Evolutionary conservation across 140 eudicot species (phyloP).

Genomic region (Bidens hawaiensis): DNA sequence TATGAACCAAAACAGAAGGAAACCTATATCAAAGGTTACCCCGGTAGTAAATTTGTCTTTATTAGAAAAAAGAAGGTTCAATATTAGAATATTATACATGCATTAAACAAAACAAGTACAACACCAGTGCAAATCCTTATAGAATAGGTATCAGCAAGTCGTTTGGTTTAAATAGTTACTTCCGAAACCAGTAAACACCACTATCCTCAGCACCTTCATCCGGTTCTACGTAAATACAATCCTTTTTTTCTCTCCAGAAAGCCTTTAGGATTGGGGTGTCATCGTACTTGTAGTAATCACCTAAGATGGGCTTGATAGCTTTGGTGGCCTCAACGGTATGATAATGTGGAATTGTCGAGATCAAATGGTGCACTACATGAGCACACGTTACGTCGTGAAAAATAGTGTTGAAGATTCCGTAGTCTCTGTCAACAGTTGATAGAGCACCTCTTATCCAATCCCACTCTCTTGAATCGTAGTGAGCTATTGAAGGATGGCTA

Average conservation of each 20-base stretch:
- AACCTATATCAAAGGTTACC: no score
- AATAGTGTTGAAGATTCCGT: slow-evolving; percentile 14
- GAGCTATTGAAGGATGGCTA: slow-evolving; percentile 21
- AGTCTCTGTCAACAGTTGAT: slow-evolving; percentile 23
- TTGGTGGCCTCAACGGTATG: slow-evolving; percentile 26
- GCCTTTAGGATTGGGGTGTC: slow-evolving; percentile 21
- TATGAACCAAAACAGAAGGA: no score
- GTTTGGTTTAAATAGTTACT: background rate
- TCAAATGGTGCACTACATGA: slow-evolving; percentile 28
- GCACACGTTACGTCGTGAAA: slow-evolving; percentile 25
- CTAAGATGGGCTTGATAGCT: slow-evolving; percentile 24
- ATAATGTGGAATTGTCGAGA: slow-evolving; percentile 26
- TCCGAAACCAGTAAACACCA: slow-evolving; percentile 20
- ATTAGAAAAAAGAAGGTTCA: no score
- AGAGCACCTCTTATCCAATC: slow-evolving; percentile 24
- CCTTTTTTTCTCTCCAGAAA: slow-evolving; percentile 28
- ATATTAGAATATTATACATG: no score
- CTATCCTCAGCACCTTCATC: slow-evolving; percentile 22
- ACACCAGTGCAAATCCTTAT: background rate
- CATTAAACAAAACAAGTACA: background rate
- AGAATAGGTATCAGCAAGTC: no score
- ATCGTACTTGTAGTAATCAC: slow-evolving; percentile 23
- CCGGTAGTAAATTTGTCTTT: no score
- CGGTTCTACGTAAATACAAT: slow-evolving; percentile 21
- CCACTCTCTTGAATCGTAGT: slow-evolving; percentile 22